Base-by-base conservation (phyloP, 306 rosid species). In the Purshia tridentata region DNA sequence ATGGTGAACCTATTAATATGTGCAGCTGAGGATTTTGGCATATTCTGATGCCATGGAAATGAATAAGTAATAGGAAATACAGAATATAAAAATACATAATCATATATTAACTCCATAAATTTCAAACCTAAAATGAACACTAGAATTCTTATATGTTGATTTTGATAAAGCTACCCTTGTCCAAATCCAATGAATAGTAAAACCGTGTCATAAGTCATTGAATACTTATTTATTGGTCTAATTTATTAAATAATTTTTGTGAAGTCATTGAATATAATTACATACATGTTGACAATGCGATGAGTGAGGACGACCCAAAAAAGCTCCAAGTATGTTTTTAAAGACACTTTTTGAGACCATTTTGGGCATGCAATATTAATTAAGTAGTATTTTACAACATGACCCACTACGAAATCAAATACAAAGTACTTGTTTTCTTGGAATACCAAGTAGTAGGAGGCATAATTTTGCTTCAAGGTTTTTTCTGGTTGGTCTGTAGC, bases 401-500 rank as follows among this genome's bases (percentile, higher is more conserved):
- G 14, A 69, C 39, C 46, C 23, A 9, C 42, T 19, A 18, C 7
- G 74, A 55, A 53, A 20, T 7, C 51, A 55, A 54, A 2, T 4
- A 5, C 39, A 29, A 29, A 29, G 2, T 29, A 29, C 35, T 29
- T 29, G 35, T 29, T 29, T 29, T 29, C 35, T 29, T 29, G 4
- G 6, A 69, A n/a, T 16, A 14, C 13, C 51, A 47, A 44, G 64
- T 41, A 20, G 61, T 39, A 8, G 6, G 47, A n/a, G 16, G 29
- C 40, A 63, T 51, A 57, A 78, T 72, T 78, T 53, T 22, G 57
- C 76, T 80, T 76, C 54, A 67, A 82, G 73, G 52, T 45, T 77
- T 69, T 60, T 49, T 77, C 48, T 73, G 66, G 84, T 80, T 67
- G 67, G 67, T 57, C 59, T 40, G 69, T 75, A 78, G 75, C 78